Evolutionary conservation across 2,329 filamentous ascomycete species (phyloP), one percentile per base, ranked within the genome.

Genomic region (Penicillium brevicompactum): DNA sequence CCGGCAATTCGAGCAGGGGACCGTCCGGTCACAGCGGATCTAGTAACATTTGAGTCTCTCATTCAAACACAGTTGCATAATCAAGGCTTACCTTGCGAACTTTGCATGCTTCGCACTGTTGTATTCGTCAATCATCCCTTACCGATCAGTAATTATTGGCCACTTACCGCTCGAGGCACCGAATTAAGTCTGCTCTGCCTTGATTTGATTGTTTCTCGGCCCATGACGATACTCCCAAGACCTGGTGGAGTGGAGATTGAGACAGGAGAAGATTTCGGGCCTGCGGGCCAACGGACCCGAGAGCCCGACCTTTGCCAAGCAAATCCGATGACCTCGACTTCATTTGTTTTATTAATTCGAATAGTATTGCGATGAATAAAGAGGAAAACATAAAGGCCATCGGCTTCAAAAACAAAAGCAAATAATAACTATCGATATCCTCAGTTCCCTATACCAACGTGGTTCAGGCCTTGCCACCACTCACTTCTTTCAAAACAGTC

Each of bases 31-130:
- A 40, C 61, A 64, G 21, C 61, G 57, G 18, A 64, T 48, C 59
- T 64, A 6, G 18, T 30, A 22, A 18, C 3, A 16, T 40, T 8
- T 24, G 3, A 38, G 22, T n/a, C 13, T 37, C 34, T 37, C 2
- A 16, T 37, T 13, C 13, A 37, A n/a, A n/a, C 11, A 6, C 1
- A 7, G 13, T 7, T 13, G n/a, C 34, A n/a, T 6, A 37, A 14
- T 11, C 22, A 8, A 21, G 18, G 11, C 9, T 13, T 53, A 64
- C 59, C 55, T 65, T 65, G 41, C 63, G 63, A 27, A 58, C 52
- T 41, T 53, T 57, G 22, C 61, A 62, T 45, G 52, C 63, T 50
- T 65, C 63, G 32, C 63, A 65, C 63, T 65, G 37, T 10, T 43
- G 47, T 43, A 27, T 7, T 34, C 34, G 34, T 37, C 34, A 37